Conservation (phyloP, 2,329 filamentous ascomycete genomes). For the Colletotrichum paranaense region DNA sequence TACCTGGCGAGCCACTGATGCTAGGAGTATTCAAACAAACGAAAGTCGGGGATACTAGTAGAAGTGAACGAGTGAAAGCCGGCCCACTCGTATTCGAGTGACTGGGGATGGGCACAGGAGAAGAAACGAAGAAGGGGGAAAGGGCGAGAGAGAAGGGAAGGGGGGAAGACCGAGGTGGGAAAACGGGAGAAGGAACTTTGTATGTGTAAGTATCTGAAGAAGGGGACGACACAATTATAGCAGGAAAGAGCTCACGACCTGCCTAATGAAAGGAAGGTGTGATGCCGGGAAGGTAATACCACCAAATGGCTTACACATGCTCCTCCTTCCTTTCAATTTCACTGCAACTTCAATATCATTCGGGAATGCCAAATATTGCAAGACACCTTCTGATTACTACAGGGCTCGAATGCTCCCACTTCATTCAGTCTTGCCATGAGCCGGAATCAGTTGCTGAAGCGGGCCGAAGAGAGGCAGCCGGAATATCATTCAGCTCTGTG, state of each 20-base stretch:
- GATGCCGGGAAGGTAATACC: background rate
- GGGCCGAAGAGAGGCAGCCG: background rate
- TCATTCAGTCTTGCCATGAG: background rate
- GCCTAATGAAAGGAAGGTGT: background rate
- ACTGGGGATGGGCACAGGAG: background rate
- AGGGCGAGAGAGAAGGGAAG: background rate
- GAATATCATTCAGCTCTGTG: background rate
- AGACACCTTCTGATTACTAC: background rate
- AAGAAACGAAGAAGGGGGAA: background rate
- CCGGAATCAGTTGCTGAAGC: background rate
- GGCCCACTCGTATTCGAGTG: background rate
- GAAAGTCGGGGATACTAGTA: background rate
- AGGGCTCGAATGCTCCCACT: background rate
- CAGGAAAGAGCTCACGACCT: slow-evolving; percentile 1
- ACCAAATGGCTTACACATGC: background rate
- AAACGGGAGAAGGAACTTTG: background rate
- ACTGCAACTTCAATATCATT: background rate
- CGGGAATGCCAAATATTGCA: background rate
- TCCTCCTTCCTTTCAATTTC: background rate
- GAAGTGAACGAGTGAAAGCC: slow-evolving; percentile 4
- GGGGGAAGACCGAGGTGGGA: background rate
- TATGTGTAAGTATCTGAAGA: background rate
- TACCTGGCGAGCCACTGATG: background rate
- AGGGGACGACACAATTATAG: slow-evolving; percentile 21
- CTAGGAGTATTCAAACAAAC: background rate